These are phyloP conservation scores for Phytopythium sindhum DNA, from an alignment of 352 stramenopile genomes.

Conservation along the genomic window DNA sequence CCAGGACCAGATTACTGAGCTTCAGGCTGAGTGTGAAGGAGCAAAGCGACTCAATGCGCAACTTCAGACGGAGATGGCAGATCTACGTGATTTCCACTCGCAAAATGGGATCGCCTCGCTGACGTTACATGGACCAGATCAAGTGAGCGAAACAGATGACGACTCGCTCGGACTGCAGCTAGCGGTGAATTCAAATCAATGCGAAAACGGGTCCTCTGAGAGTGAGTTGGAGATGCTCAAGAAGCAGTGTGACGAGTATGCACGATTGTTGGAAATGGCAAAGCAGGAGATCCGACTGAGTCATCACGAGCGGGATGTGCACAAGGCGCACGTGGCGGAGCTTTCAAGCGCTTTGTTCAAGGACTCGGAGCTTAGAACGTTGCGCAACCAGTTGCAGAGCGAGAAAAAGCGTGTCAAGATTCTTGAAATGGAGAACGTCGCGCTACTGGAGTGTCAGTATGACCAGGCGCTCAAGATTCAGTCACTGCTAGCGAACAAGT, in stretches of 20 bases:
- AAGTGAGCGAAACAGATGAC: conserved; percentile 15
- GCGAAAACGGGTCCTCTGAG: not conserved
- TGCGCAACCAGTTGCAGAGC: conserved; percentile 54
- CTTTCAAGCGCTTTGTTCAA: conserved; percentile 47
- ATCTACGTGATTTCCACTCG: conserved; percentile 42
- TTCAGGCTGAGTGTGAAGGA: conserved; percentile 13
- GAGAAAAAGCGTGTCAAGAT: conserved; percentile 61
- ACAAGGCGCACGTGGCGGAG: conserved; percentile 43
- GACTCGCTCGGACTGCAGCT: conserved; percentile 7
- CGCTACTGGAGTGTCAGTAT: conserved; percentile 41
- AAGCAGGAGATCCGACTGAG: conserved; percentile 72
- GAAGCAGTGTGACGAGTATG: conserved; percentile 49
- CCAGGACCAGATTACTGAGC: conserved; percentile 1
- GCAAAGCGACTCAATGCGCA: conserved; percentile 18
- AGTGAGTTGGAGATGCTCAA: conserved; percentile 27
- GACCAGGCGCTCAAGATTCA: conserved; percentile 54
- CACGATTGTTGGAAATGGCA: conserved; percentile 55
- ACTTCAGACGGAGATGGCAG: conserved; percentile 35
- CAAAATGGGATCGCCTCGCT: conserved; percentile 19
- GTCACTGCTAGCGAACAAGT: conserved; percentile 29
- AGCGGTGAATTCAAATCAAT: not conserved
- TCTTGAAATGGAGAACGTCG: conserved; percentile 55
- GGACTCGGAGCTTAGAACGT: conserved; percentile 42
- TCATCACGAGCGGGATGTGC: conserved; percentile 50
- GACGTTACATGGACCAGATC: conserved; percentile 6